Base-by-base conservation (phyloP, 1,284 basidiomycete species). In the Puccinia sorghi region DNA sequence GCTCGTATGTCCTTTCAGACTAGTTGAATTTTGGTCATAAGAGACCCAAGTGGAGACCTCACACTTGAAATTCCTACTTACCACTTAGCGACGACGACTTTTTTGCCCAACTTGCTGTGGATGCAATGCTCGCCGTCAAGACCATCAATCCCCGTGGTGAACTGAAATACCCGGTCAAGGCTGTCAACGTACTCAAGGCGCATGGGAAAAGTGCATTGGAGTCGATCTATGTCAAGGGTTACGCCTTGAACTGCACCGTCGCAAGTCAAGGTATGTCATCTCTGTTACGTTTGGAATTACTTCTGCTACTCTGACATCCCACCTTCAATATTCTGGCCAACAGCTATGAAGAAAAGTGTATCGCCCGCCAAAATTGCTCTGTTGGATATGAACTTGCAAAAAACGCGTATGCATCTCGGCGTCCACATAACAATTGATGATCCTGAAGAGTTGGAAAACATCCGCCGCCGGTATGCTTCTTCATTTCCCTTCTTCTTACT, bases 141-240 rank as follows among this genome's bases (percentile, higher is more conserved):
- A 96, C 94, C 6, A 90, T 94, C 82, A 99, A 99, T 86, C 87
- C 90, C 80, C 90, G 94, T 79, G 97, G 97, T 50, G 97, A 99
- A 86, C 92, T 92, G 84, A 99, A 97, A 86, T 99, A 99, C 86
- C 97, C 97, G 9, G 97, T 99, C 82, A 99, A 99, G 87, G 97
- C 97, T 1, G 97, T 99, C 81, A 99, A 99, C 84, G 90, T 99
- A n/a, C 88, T 99, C 83, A 99, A 99, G 86, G 97, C 97, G 11
- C 97, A 99, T 84, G 97, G 97, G 80, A 91, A 91, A 86, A 96
- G 93, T 84, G 94, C 95, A 32, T 89, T 94, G 81, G 97, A 99
- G 85, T 97, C 94, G 52, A 85, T 98, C 81, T 94, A 93, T 84
- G 92, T 99, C 80, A 93, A 93, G 83, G 97, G 97, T 63, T 99